Base-by-base conservation (phyloP, 495 filamentous ascomycete genomes). In the Lindgomyces ingoldianus region DNA sequence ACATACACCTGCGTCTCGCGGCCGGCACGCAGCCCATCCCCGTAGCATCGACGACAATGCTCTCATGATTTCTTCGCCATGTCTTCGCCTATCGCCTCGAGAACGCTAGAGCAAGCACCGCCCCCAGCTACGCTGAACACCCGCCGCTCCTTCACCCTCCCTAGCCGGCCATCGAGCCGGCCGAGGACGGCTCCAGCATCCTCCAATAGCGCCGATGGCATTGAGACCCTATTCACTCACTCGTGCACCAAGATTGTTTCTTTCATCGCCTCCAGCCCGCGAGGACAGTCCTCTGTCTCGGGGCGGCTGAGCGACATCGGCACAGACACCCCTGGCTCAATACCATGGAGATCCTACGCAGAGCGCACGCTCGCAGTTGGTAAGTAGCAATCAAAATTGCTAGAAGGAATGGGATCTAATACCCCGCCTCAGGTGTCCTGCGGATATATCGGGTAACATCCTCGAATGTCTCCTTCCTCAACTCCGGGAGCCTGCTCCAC, bases 321-420 rank as follows among this genome's bases (percentile, higher is more conserved):
- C 29, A 45, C 66, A 10, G 68, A 70, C 3, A 66, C 57, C 21
- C 14, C 64, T 11, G 78, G 75, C 62, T 87, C 87, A 1, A 76
- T 94, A 36, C 81, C 90, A 18, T 93, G 90, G 87, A 81, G 82
- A 46, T 89, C 88, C 4, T 79, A 83, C 19, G 84, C 89, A 2
- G 92, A 96, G 73, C 84, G 89, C 69, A 95, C 90, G 0, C 83
- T 94, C 53, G 91, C 91, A 62, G 83, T 88, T 64, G 88, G 87
- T 89, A 77, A 30, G 80, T 59, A 19, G 9, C 4, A 30, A 18
- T 1, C 14, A 45, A 9, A n/a, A 9, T 36, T 24, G 10, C 54
- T 39, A 48, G 27, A 9, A 14, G 19, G 10, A 12, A 36, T 1
- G 11, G 9, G 9, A 57, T 26, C 68, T 70, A 30, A 70, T 26